phyloP scores from a whole-genome alignment of 139 green algal species.

The Coelastrella sp. region DNA sequence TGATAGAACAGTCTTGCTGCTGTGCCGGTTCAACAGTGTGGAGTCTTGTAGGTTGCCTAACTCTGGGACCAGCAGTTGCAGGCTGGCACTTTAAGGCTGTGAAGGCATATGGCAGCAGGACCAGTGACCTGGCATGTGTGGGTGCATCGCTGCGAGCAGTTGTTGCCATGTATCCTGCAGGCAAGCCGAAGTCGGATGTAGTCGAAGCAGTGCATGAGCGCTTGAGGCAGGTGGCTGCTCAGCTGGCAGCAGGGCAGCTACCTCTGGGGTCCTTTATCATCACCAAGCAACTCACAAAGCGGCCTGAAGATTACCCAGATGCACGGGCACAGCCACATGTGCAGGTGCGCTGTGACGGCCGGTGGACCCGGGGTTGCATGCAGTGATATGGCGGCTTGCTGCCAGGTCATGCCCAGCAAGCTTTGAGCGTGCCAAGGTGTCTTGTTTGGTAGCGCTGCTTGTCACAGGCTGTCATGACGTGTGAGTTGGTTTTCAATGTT shows the following conservation, averaged over 20 bases:
- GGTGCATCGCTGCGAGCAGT: not conserved
- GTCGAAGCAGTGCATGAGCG: constrained; percentile 90
- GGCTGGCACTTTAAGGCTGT: too few species aligned
- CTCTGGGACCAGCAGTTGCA: too few species aligned
- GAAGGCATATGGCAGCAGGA: too few species aligned
- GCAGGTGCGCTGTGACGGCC: constrained; percentile 61
- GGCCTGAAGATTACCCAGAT: constrained; percentile 96
- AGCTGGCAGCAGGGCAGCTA: constrained; percentile 75
- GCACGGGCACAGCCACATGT: constrained; percentile 96
- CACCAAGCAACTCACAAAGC: constrained; percentile 98
- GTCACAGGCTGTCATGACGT: too few species aligned
- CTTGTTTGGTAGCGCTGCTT: too few species aligned
- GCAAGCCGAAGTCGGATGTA: constrained; percentile 85
- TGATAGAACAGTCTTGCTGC: not conserved
- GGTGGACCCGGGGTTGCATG: not conserved
- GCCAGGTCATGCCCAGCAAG: too few species aligned
- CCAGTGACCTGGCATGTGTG: not conserved
- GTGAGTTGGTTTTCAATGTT: too few species aligned
- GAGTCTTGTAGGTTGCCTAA: too few species aligned
- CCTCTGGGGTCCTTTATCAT: constrained; percentile 93
- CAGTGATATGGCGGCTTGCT: too few species aligned
- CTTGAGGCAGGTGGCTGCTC: constrained; percentile 66
- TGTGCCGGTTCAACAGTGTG: too few species aligned
- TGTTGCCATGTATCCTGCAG: constrained; percentile 5
- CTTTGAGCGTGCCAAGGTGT: too few species aligned